These are phyloP conservation scores for Mycena polygramma DNA, from an alignment of 768 basidiomycete species.

Conservation along the genomic window DNA sequence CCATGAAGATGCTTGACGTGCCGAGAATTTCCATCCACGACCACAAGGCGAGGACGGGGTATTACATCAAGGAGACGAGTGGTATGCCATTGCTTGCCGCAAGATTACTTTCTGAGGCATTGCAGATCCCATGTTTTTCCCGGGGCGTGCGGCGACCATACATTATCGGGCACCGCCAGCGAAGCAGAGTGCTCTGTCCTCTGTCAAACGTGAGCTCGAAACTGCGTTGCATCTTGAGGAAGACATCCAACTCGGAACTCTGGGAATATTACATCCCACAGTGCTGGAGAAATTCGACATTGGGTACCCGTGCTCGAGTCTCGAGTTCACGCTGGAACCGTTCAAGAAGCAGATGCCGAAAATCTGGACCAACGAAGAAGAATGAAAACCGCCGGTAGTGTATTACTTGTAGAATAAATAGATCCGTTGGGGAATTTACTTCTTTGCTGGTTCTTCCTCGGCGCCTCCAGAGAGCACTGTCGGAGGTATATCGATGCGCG, in stretches of 20 bases:
- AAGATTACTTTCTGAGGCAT: background rate
- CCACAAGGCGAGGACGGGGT: constrained; percentile 75
- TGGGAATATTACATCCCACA: constrained; percentile 94
- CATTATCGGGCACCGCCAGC: constrained; percentile 77
- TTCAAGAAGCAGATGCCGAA: constrained; percentile 82
- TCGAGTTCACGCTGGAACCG: constrained; percentile 96
- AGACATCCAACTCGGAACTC: constrained; percentile 86
- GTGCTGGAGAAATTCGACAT: constrained; percentile 96
- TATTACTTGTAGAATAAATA: constrained; percentile 30
- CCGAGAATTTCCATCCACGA: constrained; percentile 77
- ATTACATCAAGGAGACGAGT: constrained; percentile 89
- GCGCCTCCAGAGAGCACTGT: constrained; percentile 52
- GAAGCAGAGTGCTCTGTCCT: constrained; percentile 48
- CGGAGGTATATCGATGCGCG: constrained; percentile 4
- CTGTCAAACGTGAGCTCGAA: constrained; percentile 60
- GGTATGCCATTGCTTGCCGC: constrained; percentile 64
- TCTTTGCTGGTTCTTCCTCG: constrained; percentile 52
- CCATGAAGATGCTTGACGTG: constrained; percentile 97
- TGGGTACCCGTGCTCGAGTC: constrained; percentile 91
- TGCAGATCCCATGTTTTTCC: constrained; percentile 93
- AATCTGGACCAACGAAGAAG: constrained; percentile 69
- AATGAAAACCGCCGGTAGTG: constrained; percentile 44
- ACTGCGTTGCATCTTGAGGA: constrained; percentile 54
- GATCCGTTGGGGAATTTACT: constrained; percentile 36
- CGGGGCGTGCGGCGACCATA: constrained; percentile 93